phyloP scores from a whole-genome alignment of 805 yeast genomes.

The Candida ficus region DNA sequence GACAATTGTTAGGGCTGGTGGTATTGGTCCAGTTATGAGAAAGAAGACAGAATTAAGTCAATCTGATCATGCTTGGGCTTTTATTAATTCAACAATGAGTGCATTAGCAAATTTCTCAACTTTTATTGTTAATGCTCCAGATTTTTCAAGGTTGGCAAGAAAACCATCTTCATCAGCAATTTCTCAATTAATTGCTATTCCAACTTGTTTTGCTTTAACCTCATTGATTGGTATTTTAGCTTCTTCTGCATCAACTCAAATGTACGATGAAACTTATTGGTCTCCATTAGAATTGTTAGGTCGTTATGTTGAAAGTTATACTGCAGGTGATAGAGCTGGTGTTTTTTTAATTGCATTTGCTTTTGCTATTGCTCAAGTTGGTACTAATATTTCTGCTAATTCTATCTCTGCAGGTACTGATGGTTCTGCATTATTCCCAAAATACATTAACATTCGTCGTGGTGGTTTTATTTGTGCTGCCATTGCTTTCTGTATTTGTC shows the following conservation, averaged over 20 bases:
- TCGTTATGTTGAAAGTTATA: slow-evolving; percentile 32
- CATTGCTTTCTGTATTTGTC: slow-evolving; percentile 66
- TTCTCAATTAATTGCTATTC: slow-evolving; percentile 63
- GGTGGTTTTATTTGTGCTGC: slow-evolving; percentile 75
- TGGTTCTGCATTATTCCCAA: slow-evolving; percentile 59
- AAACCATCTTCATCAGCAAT: slow-evolving; percentile 46
- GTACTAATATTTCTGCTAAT: slow-evolving; percentile 69
- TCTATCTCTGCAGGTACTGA: slow-evolving; percentile 66
- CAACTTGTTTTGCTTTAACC: slow-evolving; percentile 72
- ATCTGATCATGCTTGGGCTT: slow-evolving; percentile 73
- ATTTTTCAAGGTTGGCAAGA: slow-evolving; percentile 77
- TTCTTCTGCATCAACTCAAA: slow-evolving; percentile 64
- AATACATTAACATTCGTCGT: slow-evolving; percentile 63
- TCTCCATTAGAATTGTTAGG: slow-evolving; percentile 32
- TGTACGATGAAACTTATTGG: slow-evolving; percentile 18
- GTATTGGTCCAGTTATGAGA: slow-evolving; percentile 67
- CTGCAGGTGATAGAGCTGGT: slow-evolving; percentile 61
- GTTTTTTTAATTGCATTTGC: slow-evolving; percentile 66
- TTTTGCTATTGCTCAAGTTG: slow-evolving; percentile 69
- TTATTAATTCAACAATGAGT: slow-evolving; percentile 71
- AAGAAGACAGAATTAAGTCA: slow-evolving; percentile 49
- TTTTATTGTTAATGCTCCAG: slow-evolving; percentile 81
- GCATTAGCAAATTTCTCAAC: slow-evolving; percentile 86
- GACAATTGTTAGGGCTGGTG: slow-evolving; percentile 76
- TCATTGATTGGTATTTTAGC: slow-evolving; percentile 82